Evolutionary conservation across 164 flowering plant species (phyloP).

Genomic region (Macadamia integrifolia): DNA sequence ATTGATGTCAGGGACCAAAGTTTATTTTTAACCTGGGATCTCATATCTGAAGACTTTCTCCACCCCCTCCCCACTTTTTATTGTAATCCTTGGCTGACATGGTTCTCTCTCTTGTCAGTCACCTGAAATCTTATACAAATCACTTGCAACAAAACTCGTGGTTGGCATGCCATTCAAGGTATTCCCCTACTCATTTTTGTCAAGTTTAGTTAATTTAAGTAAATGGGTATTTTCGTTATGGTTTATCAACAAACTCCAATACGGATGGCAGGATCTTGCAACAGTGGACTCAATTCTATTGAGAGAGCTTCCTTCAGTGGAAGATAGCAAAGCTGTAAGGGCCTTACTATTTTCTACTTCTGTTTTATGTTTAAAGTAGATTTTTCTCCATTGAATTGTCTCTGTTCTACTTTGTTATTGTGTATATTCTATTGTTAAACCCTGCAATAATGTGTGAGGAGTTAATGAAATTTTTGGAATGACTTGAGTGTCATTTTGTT

Average conservation of each 20-base stretch:
- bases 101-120: slow-evolving; percentile 33
- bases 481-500: slow-evolving; percentile 16
- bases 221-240: neutral
- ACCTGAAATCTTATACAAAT: slow-evolving; percentile 82
- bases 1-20: neutral
- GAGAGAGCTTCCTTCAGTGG: slow-evolving; percentile 80
- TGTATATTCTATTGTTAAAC: neutral
- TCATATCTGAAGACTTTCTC: too few species aligned
- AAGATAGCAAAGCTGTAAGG: slow-evolving; percentile 74
- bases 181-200: neutral
- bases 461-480: slow-evolving; percentile 3
- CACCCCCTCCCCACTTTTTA: neutral
- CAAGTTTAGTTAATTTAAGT: neutral
- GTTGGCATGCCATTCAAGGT: slow-evolving; percentile 99
- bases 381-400: neutral
- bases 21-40: neutral
- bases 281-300: slow-evolving; percentile 89
- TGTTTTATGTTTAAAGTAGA: neutral
- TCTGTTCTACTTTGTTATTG: neutral
- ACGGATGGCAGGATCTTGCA: slow-evolving; percentile 68
- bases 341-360: slow-evolving; percentile 5
- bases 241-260: slow-evolving; percentile 5
- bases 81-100: slow-evolving; percentile 7
- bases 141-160: slow-evolving; percentile 87
- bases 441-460: neutral